Evolutionary conservation across 148 eudicot genomes (phyloP).

Genomic region (Bassia scoparia): DNA sequence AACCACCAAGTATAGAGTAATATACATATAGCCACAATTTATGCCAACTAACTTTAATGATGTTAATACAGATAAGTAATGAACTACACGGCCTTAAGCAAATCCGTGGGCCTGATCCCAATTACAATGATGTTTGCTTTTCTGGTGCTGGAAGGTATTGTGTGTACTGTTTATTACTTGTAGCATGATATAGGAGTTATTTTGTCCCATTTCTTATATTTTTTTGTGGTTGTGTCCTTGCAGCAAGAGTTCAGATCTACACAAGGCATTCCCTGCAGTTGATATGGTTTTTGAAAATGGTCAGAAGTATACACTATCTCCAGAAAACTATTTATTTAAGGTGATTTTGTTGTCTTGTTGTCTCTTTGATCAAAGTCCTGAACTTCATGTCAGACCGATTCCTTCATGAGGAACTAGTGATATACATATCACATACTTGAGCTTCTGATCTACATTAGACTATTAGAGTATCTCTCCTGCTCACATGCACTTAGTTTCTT

Average conservation of each 20-base stretch:
- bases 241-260: conserved; percentile 66
- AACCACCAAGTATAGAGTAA: no score
- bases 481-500: conserved; percentile 8
- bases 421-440: background rate
- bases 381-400: background rate
- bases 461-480: background rate
- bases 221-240: conserved; percentile 24
- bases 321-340: conserved; percentile 92
- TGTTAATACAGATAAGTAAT: conserved; percentile 50
- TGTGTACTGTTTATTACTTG: background rate
- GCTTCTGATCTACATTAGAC: conserved; percentile 4
- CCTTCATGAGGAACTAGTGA: background rate
- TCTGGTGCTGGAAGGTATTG: conserved; percentile 87
- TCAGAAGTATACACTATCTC: conserved; percentile 64
- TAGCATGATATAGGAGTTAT: background rate
- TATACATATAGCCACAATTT: background rate
- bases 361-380: background rate
- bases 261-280: conserved; percentile 67
- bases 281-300: conserved; percentile 80
- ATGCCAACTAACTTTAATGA: background rate
- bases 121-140: conserved; percentile 84
- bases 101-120: conserved; percentile 86
- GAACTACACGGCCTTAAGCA: conserved; percentile 61
- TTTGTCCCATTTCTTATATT: conserved; percentile 5
- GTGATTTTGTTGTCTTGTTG: conserved; percentile 30